Evolutionary conservation across 768 basidiomycete genomes (phyloP).

Genomic region (Phlebiopsis flavidoalba): DNA sequence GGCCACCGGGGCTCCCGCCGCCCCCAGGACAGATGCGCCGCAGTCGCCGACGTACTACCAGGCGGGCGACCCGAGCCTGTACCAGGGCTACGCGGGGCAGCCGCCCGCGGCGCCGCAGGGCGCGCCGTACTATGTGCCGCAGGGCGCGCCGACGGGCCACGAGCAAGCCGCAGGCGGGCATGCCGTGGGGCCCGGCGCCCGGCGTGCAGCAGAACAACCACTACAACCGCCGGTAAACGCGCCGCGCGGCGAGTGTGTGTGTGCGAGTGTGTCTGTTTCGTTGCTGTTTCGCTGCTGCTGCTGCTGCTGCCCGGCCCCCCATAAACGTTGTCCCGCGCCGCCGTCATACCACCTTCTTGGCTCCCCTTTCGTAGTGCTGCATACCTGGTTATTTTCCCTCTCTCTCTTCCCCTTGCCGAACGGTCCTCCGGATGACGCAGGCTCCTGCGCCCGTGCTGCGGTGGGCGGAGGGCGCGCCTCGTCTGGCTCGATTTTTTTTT

Average conservation of each 20-base stretch:
- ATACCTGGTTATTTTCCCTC: not conserved
- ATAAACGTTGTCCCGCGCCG: not conserved
- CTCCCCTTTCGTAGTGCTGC: not conserved
- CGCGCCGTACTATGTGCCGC: slow-evolving; percentile 11
- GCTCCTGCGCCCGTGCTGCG: not conserved
- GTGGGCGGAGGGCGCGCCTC: not conserved
- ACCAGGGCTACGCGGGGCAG: slow-evolving; percentile 10
- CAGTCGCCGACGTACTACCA: slow-evolving; percentile 20
- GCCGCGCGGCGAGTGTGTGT: not conserved
- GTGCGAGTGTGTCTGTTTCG: not conserved
- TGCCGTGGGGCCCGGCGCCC: slow-evolving; percentile 19
- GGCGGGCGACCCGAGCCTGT: slow-evolving; percentile 7
- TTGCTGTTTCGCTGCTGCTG: too few species aligned
- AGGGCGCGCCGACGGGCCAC: slow-evolving; percentile 9
- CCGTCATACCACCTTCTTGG: not conserved
- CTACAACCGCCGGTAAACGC: slow-evolving; percentile 20
- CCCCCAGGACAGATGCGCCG: slow-evolving; percentile 17
- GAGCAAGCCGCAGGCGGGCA: slow-evolving; percentile 9
- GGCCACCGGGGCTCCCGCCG: slow-evolving; percentile 13
- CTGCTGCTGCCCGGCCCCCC: not conserved
- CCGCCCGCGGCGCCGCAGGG: slow-evolving; percentile 8
- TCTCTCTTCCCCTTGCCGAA: not conserved
- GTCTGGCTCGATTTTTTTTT: not conserved
- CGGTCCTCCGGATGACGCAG: not conserved
- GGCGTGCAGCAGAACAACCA: slow-evolving; percentile 23